A percentile compares a stretch with the other conserved stretches of the same genome.
These are phyloP conservation scores for Mucor mucedo DNA, from an alignment of 371 early-diverging fungal genomes.

Conservation along the genomic window DNA sequence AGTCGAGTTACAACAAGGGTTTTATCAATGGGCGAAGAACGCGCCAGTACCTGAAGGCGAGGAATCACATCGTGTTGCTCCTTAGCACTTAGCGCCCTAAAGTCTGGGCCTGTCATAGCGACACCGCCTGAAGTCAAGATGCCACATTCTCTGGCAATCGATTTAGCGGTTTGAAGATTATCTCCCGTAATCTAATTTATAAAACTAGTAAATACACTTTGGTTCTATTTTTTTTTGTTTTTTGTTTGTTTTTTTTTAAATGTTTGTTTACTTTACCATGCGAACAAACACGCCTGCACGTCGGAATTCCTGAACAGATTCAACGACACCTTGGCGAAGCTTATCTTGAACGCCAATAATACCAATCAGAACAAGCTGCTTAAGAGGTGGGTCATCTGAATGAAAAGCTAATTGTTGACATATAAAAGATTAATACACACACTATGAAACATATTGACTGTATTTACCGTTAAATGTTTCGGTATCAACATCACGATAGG, in stretches of 20 bases:
- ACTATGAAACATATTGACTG: neutral
- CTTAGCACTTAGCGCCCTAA: neutral
- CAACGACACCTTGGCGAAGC: neutral
- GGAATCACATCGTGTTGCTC: neutral
- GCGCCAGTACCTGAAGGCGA: neutral
- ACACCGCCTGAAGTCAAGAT: neutral
- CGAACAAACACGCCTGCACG: slow-evolving; percentile 1
- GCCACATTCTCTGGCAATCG: slow-evolving; percentile 2
- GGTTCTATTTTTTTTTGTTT: neutral
- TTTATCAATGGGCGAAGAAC: neutral
- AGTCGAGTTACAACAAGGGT: neutral
- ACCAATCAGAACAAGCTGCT: neutral
- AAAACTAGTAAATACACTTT: neutral
- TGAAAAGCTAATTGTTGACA: neutral
- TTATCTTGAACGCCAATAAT: neutral
- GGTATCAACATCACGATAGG: neutral
- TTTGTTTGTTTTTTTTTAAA: no score
- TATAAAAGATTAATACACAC: neutral
- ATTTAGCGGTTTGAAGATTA: neutral
- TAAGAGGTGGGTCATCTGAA: neutral
- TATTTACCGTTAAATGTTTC: neutral
- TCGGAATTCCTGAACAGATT: neutral
- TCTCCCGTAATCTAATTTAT: slow-evolving; percentile 1
- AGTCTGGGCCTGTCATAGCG: neutral
- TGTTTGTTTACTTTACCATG: neutral